Evolutionary conservation across 208 protist species (phyloP).

Genomic region (Leishmania gerbilli): DNA sequence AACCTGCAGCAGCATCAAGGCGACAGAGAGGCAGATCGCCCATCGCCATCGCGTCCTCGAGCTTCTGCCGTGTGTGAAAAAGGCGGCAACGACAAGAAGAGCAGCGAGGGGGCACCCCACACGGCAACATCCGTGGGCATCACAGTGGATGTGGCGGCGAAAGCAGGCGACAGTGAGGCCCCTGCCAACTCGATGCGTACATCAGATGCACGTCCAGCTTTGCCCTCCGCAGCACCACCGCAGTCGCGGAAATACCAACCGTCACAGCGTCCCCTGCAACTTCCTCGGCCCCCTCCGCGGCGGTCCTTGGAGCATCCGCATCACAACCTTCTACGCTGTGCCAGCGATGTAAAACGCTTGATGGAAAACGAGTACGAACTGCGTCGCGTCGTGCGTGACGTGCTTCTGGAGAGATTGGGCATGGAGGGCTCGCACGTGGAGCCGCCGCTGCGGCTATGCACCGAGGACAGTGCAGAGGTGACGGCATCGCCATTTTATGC

Average conservation of each 20-base stretch:
- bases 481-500: neutral
- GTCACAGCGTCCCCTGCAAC: neutral
- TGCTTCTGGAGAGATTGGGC: neutral
- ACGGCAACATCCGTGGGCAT: neutral
- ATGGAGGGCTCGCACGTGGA: neutral
- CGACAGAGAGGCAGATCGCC: too few relatives aligned
- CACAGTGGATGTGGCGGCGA: neutral
- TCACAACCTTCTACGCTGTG: slow-evolving; percentile 37
- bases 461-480: neutral
- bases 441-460: neutral
- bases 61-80: too few relatives aligned
- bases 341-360: slow-evolving; percentile 32
- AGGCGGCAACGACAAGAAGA: neutral
- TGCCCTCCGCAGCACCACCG: neutral
- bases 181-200: neutral
- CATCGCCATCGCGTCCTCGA: too few relatives aligned
- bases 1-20: too few relatives aligned
- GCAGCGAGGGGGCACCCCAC: neutral
- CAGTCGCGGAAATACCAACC: too few relatives aligned
- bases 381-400: slow-evolving; percentile 12
- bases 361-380: slow-evolving; percentile 40
- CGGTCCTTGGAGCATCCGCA: slow-evolving; percentile 20
- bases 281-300: neutral
- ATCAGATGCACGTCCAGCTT: neutral
- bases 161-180: neutral